Base-by-base conservation (phyloP, 1,284 basidiomycete species). In the Cryptococcus sp. region DNA sequence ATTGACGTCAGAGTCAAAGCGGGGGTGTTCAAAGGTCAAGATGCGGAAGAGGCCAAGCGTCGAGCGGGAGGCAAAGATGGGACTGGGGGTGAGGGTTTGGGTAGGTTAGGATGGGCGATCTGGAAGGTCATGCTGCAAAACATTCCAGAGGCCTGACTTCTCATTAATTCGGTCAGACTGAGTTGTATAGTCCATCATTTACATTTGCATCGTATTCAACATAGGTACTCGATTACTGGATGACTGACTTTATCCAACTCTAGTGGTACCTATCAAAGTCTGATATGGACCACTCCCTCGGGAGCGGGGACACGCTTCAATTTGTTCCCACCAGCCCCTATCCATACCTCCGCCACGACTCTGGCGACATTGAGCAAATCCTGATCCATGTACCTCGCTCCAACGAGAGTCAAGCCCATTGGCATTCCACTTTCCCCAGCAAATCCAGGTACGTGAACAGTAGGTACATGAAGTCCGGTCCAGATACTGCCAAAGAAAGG, bases 91-190 rank as follows among this genome's bases (percentile, higher is more conserved):
- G 78, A 81, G 46, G 80, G 80, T 0, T 62, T 72, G 11, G 73
- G 75, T 4, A 66, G 67, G 25, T 61, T 81, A 2, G 80, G 78
- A 2, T 72, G 73, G 57, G 72, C 74, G 18, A 70, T 81, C 18
- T 70, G 79, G 62, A 62, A 68, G 24, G 74, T 77, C 22, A 55
- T 80, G 69, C 62, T 80, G 40, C 75, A 77, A 22, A 63, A 66
- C 36, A 48, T 67, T 16, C 61, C 60, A 7, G 14, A 5, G 36
- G 36, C 36, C 7, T 39, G 36, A 39, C 7, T 4, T 19, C 9
- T 34, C 32, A 9, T 34, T 9, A 34, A 9, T 9, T 9, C 32
- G 32, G 32, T 9, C 32, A 34, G 10, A 34, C 32, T 34, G 32
- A 34, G 32, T 16, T 16, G 32, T 16, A n/a, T 34, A 16, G 32